phyloP scores from a whole-genome alignment of 2,329 filamentous ascomycete species.

The Fusarium secorum region DNA sequence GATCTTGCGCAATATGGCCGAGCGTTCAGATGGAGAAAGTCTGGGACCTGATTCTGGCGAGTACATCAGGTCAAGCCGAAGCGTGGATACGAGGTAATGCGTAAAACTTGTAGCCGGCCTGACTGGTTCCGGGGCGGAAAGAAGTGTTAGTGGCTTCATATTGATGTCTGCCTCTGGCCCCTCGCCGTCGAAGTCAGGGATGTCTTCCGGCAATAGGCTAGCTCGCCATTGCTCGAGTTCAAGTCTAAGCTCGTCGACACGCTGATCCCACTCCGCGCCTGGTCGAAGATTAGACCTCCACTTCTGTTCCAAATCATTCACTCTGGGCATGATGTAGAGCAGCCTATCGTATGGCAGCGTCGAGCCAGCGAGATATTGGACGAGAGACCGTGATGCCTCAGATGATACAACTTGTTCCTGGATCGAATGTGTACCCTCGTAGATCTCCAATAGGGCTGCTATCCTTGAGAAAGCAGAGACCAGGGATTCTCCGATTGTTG shows the following conservation, averaged over 20 bases:
- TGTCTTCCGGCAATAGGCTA: not conserved
- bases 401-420: not conserved
- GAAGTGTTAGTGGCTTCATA: not conserved
- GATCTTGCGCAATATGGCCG: not conserved
- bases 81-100: conserved; percentile 19
- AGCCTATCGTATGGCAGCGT: conserved; percentile 6
- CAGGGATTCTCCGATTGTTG: conserved; percentile 11
- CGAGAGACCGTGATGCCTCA: conserved; percentile 1
- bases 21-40: not conserved
- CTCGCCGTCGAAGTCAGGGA: not conserved
- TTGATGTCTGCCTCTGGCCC: not conserved
- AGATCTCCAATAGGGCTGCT: conserved; percentile 26
- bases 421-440: conserved; percentile 25
- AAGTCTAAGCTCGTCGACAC: not conserved
- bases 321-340: conserved; percentile 20
- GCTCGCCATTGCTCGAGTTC: conserved; percentile 25
- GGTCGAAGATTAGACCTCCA: conserved; percentile 16
- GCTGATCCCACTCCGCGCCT: conserved; percentile 1
- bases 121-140: conserved; percentile 11
- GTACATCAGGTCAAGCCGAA: conserved; percentile 29
- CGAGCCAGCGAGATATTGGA: conserved; percentile 6
- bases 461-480: conserved; percentile 29
- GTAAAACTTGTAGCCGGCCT: conserved; percentile 25
- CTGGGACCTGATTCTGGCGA: not conserved
- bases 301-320: conserved; percentile 25